Evolutionary conservation across 441 rosid species (phyloP).

Genomic region (Gossypium laxum): DNA sequence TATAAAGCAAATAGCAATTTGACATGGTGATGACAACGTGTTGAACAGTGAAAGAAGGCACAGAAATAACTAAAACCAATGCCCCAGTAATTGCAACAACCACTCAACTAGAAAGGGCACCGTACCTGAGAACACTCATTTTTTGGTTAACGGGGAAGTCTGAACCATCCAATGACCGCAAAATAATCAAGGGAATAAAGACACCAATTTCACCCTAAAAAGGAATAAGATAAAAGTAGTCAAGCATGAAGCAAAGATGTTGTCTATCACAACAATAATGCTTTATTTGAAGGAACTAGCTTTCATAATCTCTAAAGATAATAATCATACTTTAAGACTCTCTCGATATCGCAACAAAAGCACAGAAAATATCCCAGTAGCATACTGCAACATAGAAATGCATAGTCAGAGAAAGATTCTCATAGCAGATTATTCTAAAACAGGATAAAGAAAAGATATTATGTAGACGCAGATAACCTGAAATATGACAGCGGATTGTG

Average conservation of each 20-base stretch:
- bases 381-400: conserved; percentile 62
- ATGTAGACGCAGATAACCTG: conserved; percentile 48
- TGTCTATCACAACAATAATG: neutral
- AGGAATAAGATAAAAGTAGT: conserved; percentile 12
- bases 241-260: conserved; percentile 10
- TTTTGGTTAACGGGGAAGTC: conserved; percentile 69
- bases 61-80: conserved; percentile 15
- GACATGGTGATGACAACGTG: conserved; percentile 10
- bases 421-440: conserved; percentile 15
- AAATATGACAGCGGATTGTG: conserved; percentile 78
- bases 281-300: conserved; percentile 1
- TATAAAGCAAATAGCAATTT: neutral
- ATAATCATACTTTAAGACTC: conserved; percentile 79
- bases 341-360: conserved; percentile 86
- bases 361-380: conserved; percentile 89
- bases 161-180: conserved; percentile 76
- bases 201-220: conserved; percentile 92
- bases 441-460: conserved; percentile 14
- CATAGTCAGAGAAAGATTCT: conserved; percentile 23
- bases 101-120: conserved; percentile 20
- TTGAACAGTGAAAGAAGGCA: conserved; percentile 5
- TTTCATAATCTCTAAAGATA: conserved; percentile 15
- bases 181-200: conserved; percentile 85
- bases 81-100: conserved; percentile 18
- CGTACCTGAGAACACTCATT: conserved; percentile 85